Percentiles rank a stretch among this genome's conserved stretches.
These are phyloP conservation scores for Tuber magnatum DNA, from an alignment of 495 filamentous ascomycete genomes.

Conservation along the genomic window DNA sequence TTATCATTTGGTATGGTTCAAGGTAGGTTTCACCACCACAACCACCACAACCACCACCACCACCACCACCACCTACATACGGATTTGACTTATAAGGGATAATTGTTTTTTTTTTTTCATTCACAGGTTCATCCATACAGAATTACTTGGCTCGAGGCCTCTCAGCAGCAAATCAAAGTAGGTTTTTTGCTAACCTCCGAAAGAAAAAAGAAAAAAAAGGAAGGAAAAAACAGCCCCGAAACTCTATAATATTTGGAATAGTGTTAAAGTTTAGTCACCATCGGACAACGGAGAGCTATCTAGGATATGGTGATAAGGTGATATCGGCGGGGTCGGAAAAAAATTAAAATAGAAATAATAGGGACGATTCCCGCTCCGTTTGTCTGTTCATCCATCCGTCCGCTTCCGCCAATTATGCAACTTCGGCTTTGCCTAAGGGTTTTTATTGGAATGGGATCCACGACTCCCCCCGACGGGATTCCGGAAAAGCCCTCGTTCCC, in stretches of 20 bases:
- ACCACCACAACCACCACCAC: too few species aligned
- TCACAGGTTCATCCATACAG: not conserved
- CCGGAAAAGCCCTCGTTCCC: not conserved
- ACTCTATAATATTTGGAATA: not conserved
- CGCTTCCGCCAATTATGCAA: not conserved
- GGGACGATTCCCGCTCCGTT: not conserved
- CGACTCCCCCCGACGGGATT: not conserved
- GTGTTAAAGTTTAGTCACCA: not conserved
- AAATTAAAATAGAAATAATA: not conserved
- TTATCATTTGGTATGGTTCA: not conserved
- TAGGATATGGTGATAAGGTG: not conserved
- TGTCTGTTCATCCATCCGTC: not conserved
- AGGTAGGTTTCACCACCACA: not conserved
- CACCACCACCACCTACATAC: not conserved
- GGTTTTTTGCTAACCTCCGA: not conserved
- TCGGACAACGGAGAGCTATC: not conserved
- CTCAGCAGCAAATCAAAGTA: not conserved
- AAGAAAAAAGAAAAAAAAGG: not conserved
- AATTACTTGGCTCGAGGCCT: not conserved
- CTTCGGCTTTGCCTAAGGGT: not conserved
- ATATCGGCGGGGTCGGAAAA: not conserved
- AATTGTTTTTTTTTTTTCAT: constrained; percentile 5
- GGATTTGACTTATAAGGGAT: not conserved
- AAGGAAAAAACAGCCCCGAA: not conserved
- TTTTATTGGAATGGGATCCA: not conserved